phyloP scores from a whole-genome alignment of 2,329 filamentous ascomycete species.

The Hymenoscyphus albidus region DNA sequence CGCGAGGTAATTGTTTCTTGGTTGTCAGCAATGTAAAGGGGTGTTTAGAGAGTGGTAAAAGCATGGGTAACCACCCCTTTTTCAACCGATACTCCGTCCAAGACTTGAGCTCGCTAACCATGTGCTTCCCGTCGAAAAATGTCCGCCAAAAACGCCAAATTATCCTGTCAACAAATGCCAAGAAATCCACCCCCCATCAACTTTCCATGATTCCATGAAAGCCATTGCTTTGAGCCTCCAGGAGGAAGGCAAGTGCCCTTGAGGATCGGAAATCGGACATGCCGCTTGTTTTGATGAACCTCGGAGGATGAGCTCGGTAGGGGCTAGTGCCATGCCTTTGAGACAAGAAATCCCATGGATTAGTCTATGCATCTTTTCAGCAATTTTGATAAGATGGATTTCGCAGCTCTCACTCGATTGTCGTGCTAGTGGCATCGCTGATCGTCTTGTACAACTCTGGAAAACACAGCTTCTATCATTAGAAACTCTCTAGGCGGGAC shows the following conservation, averaged over 20 bases:
- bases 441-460: background rate
- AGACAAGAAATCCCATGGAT: background rate
- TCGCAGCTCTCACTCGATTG: background rate
- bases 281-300: background rate
- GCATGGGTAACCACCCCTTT: background rate
- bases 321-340: background rate
- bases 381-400: background rate
- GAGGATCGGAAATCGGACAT: background rate
- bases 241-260: background rate
- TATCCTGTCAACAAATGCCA: background rate
- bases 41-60: background rate
- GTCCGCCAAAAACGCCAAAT: conserved; percentile 1
- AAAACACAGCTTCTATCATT: background rate
- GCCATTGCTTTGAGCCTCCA: background rate
- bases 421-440: background rate
- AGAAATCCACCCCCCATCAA: background rate
- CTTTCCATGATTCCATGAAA: background rate
- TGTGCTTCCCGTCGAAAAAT: conserved; percentile 1
- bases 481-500: background rate
- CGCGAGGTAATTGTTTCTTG: background rate
- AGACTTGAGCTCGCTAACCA: background rate
- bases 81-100: background rate
- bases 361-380: background rate
- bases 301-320: background rate
- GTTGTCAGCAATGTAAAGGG: conserved; percentile 3